Evolutionary conservation across 306 rosid genomes (phyloP).

Genomic region (Trichosanthes cucumerina): DNA sequence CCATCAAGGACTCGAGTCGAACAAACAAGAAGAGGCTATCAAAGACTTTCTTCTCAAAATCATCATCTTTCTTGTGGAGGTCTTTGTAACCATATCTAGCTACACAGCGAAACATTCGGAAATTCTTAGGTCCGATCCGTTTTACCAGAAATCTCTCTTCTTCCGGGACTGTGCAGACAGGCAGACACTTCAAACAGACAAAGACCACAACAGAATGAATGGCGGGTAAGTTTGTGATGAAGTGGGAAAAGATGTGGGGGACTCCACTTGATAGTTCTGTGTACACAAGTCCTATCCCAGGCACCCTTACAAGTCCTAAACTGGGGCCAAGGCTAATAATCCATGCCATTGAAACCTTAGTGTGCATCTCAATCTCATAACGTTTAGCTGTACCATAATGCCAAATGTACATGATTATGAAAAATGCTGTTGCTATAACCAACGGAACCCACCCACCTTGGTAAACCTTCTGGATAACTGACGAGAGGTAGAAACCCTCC

Average conservation of each 20-base stretch:
- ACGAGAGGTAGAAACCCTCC: conserved; percentile 63
- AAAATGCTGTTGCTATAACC: conserved; percentile 37
- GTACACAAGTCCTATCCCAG: conserved; percentile 89
- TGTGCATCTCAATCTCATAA: conserved; percentile 65
- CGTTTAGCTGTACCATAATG: conserved; percentile 78
- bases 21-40: conserved; percentile 91
- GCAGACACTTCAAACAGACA: conserved; percentile 74
- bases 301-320: conserved; percentile 91
- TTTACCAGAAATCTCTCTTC: conserved; percentile 78
- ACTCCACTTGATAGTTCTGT: conserved; percentile 74
- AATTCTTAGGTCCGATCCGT: conserved; percentile 82
- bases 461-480: conserved; percentile 47
- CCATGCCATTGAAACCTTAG: conserved; percentile 78
- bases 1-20: conserved; percentile 43
- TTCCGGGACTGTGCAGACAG: conserved; percentile 67
- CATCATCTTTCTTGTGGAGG: conserved; percentile 37
- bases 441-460: conserved; percentile 89
- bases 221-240: conserved; percentile 83
- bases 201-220: conserved; percentile 85
- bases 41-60: conserved; percentile 78
- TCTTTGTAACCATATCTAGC: conserved; percentile 87
- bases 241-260: conserved; percentile 82
- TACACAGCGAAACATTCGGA: conserved; percentile 68
- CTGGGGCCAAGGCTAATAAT: conserved; percentile 73
- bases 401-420: conserved; percentile 72